Conservation (phyloP, 352 stramenopile species). For the Pythium aquatile region DNA sequence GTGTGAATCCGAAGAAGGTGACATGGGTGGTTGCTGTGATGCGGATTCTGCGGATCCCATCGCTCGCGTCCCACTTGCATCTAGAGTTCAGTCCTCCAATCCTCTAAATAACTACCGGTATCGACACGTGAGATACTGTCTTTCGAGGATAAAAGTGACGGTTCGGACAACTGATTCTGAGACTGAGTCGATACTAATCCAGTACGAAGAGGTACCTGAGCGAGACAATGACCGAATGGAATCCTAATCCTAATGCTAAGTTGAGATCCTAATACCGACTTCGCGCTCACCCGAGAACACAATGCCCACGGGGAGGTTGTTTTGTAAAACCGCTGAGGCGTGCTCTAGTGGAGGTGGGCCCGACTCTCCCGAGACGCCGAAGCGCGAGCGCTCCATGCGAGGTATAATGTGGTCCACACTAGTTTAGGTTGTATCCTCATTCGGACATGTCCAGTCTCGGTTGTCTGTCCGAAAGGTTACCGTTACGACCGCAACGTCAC, state of each 20-base stretch:
- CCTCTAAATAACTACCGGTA: not conserved
- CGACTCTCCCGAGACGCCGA: not conserved
- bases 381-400: not conserved
- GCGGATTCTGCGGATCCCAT: not conserved
- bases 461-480: constrained; percentile 1
- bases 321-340: too few species aligned
- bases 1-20: not conserved
- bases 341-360: too few species aligned
- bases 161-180: not conserved
- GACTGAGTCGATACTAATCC: not conserved
- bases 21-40: not conserved
- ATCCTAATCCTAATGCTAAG: too few species aligned
- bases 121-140: not conserved
- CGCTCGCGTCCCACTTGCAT: not conserved
- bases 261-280: too few species aligned
- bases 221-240: too few species aligned
- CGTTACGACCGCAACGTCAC: constrained; percentile 5
- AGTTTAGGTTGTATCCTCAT: constrained; percentile 1
- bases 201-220: not conserved
- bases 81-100: not conserved
- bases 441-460: not conserved
- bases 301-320: too few species aligned
- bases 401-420: constrained; percentile 2
- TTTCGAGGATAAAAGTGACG: not conserved
- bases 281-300: too few species aligned